A percentile compares a stretch with the other conserved stretches of the same genome.
These are phyloP conservation scores for Crataegus laevigata DNA, from an alignment of 306 rosid species.

Conservation along the genomic window DNA sequence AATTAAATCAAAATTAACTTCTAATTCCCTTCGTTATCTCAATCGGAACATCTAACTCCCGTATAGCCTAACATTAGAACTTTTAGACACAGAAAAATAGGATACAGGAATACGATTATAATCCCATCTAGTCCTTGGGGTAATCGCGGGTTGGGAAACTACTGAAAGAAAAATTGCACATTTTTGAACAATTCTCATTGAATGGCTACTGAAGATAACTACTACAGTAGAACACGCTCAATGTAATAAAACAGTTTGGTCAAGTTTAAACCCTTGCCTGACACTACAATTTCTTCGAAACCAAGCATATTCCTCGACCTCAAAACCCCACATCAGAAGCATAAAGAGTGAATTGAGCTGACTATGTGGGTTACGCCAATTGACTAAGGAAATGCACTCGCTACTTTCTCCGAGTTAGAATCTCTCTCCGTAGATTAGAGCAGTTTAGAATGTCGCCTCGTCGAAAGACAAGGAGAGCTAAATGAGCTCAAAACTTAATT, in stretches of 20 bases:
- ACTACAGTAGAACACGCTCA: not conserved
- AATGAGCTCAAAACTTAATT: constrained; percentile 5
- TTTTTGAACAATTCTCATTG: not conserved
- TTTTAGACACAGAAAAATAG: not conserved
- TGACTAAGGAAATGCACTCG: too few species aligned
- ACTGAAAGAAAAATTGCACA: not conserved
- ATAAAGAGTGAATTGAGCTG: not conserved
- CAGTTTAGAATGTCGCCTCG: not conserved
- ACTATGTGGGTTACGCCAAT: too few species aligned
- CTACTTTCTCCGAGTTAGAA: not conserved
- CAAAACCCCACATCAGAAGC: not conserved
- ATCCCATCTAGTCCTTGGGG: not conserved
- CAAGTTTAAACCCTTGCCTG: not conserved
- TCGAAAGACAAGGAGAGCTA: not conserved
- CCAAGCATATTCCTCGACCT: constrained; percentile 1
- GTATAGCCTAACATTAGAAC: not conserved
- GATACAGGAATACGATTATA: not conserved
- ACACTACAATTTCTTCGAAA: not conserved
- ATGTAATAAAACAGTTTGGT: not conserved
- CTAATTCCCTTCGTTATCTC: not conserved
- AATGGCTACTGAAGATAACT: not conserved
- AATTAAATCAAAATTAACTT: not conserved
- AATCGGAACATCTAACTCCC: not conserved
- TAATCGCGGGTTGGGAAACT: not conserved
- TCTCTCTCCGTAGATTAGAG: too few species aligned